Conservation (phyloP, 2,329 filamentous ascomycete species). For the Leptodontidium sp. region DNA sequence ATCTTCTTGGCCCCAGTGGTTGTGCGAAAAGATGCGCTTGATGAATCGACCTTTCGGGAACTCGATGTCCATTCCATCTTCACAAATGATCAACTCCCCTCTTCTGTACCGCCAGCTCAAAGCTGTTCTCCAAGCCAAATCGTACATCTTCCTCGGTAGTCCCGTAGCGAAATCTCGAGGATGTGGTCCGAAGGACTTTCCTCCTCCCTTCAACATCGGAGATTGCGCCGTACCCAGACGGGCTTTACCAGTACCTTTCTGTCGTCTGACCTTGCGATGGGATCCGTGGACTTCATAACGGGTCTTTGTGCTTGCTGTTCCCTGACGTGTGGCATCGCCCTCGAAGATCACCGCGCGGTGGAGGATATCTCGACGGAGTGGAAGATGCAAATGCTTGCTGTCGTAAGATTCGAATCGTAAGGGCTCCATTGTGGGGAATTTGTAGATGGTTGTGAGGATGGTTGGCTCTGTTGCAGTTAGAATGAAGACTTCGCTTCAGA, state of each 20-base stretch:
- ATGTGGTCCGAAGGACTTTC: constrained; percentile 88
- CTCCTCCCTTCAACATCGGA: constrained; percentile 84
- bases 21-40: constrained; percentile 71
- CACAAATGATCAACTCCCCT: constrained; percentile 86
- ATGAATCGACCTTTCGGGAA: constrained; percentile 63
- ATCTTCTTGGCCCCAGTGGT: constrained; percentile 72
- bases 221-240: constrained; percentile 84
- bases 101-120: constrained; percentile 89
- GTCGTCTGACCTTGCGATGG: constrained; percentile 79
- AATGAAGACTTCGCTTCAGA: neutral
- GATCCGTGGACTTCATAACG: constrained; percentile 86
- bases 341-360: constrained; percentile 94
- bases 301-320: constrained; percentile 84
- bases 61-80: constrained; percentile 76
- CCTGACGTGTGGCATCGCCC: constrained; percentile 86
- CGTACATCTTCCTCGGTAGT: constrained; percentile 89
- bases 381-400: constrained; percentile 83
- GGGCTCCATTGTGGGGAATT: constrained; percentile 90
- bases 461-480: constrained; percentile 58
- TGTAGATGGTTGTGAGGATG: constrained; percentile 86
- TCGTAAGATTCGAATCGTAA: constrained; percentile 79
- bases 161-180: constrained; percentile 89
- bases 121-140: constrained; percentile 93
- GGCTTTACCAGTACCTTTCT: constrained; percentile 86
- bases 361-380: constrained; percentile 88